phyloP scores from a whole-genome alignment of 2,329 filamentous ascomycete species.

The Hypoxylon sp. region DNA sequence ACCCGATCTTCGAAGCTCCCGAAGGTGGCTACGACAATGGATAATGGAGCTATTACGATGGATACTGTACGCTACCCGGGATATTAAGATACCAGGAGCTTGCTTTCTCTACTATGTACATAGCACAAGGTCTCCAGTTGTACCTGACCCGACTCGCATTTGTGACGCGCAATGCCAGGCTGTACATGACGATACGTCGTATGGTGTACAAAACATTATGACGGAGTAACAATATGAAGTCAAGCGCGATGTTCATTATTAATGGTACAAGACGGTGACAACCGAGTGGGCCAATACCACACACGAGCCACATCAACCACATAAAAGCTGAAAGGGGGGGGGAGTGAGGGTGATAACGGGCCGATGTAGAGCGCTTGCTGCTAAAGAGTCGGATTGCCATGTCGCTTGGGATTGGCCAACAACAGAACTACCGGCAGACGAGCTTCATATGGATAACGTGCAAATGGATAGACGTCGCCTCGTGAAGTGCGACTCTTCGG shows the following conservation, averaged over 20 bases:
- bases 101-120: not conserved
- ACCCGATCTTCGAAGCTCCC: constrained; percentile 39
- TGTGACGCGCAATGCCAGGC: constrained; percentile 34
- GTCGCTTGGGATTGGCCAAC: constrained; percentile 34
- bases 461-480: constrained; percentile 32
- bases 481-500: constrained; percentile 35
- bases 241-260: constrained; percentile 22
- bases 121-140: not conserved
- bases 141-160: constrained; percentile 25
- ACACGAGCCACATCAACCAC: constrained; percentile 16
- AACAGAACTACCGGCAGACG: constrained; percentile 38
- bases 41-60: not conserved
- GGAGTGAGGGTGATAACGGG: constrained; percentile 35
- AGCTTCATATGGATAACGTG: constrained; percentile 41
- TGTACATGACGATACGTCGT: constrained; percentile 17
- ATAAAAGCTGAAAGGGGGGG: constrained; percentile 2
- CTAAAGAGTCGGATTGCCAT: constrained; percentile 22
- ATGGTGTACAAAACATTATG: constrained; percentile 1
- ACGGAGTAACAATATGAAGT: constrained; percentile 1
- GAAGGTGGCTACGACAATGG: constrained; percentile 7
- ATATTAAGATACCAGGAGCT: not conserved
- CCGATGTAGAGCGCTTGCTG: constrained; percentile 36
- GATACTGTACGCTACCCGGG: constrained; percentile 1
- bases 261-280: constrained; percentile 29
- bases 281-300: constrained; percentile 31